These are phyloP conservation scores for Orychophragmus violaceus DNA, from an alignment of 345 rosid species.

Conservation along the genomic window DNA sequence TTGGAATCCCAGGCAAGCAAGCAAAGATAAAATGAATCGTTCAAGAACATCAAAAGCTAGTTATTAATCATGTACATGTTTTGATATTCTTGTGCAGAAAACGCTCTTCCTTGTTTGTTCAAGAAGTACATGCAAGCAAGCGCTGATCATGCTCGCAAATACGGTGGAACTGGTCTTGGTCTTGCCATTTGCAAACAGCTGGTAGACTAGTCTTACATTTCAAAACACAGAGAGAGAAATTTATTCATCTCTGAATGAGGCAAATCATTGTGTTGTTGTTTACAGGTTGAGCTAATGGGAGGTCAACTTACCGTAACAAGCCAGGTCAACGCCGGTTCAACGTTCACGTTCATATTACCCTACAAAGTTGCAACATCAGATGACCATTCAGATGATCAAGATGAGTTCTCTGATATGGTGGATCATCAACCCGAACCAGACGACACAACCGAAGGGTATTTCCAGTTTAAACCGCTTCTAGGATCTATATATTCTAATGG, in stretches of 20 bases:
- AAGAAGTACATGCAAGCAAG: slow-evolving; percentile 96
- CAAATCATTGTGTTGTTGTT: not conserved
- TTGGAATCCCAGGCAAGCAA: slow-evolving; percentile 85
- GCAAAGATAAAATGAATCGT: not conserved
- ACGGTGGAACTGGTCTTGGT: slow-evolving; percentile 96
- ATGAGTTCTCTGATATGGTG: slow-evolving; percentile 65
- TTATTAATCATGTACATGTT: not conserved
- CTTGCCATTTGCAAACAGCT: slow-evolving; percentile 97
- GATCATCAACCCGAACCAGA: slow-evolving; percentile 53
- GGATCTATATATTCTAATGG: slow-evolving; percentile 33
- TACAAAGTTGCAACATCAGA: slow-evolving; percentile 54
- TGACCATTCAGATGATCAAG: slow-evolving; percentile 69
- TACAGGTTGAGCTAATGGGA: slow-evolving; percentile 93
- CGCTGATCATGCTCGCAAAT: slow-evolving; percentile 89
- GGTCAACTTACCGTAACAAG: slow-evolving; percentile 88
- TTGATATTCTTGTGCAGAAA: slow-evolving; percentile 45
- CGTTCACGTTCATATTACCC: slow-evolving; percentile 80
- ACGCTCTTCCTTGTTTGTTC: slow-evolving; percentile 76
- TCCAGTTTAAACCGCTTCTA: slow-evolving; percentile 65
- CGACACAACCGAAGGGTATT: slow-evolving; percentile 63
- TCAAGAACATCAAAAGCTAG: not conserved
- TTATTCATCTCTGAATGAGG: not conserved
- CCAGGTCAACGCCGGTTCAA: slow-evolving; percentile 71
- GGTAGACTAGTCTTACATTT: slow-evolving; percentile 35
- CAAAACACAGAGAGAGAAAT: not conserved